Evolutionary conservation across 805 yeast genomes (phyloP).

Genomic region (Pichia phayaonensis): DNA sequence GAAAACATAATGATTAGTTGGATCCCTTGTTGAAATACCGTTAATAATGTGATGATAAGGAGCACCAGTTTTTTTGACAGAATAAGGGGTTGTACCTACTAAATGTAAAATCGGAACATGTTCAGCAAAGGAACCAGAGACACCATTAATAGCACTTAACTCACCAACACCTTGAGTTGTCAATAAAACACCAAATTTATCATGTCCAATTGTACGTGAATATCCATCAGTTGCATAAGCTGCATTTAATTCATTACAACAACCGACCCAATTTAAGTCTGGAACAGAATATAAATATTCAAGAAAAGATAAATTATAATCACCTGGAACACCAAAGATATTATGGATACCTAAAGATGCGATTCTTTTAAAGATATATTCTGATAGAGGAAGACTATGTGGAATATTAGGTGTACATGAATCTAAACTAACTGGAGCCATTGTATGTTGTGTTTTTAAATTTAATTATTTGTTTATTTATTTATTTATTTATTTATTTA

Average conservation of each 20-base stretch:
- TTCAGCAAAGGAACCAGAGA: constrained; percentile 79
- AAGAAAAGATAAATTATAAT: constrained; percentile 57
- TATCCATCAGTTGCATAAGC: constrained; percentile 92
- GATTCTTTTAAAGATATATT: constrained; percentile 54
- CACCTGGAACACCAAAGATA: constrained; percentile 76
- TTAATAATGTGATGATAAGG: constrained; percentile 60
- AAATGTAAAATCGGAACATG: constrained; percentile 72
- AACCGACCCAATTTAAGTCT: constrained; percentile 64
- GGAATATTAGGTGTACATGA: background rate
- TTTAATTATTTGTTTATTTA: background rate
- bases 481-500: too few relatives aligned
- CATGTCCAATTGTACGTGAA: constrained; percentile 42
- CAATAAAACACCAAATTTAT: constrained; percentile 53
- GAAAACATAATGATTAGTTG: constrained; percentile 63
- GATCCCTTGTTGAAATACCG: constrained; percentile 31
- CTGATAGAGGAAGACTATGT: constrained; percentile 44
- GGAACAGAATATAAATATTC: constrained; percentile 54
- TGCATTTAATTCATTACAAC: constrained; percentile 83
- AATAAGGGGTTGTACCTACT: constrained; percentile 66
- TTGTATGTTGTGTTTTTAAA: background rate
- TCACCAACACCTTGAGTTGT: constrained; percentile 92
- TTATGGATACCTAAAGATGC: constrained; percentile 49
- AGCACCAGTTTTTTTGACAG: constrained; percentile 17
- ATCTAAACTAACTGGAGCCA: constrained; percentile 18
- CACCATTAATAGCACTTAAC: constrained; percentile 73